These are phyloP conservation scores for Rhexocercosporidium sp. DNA, from an alignment of 2,329 filamentous ascomycete genomes.

Conservation along the genomic window DNA sequence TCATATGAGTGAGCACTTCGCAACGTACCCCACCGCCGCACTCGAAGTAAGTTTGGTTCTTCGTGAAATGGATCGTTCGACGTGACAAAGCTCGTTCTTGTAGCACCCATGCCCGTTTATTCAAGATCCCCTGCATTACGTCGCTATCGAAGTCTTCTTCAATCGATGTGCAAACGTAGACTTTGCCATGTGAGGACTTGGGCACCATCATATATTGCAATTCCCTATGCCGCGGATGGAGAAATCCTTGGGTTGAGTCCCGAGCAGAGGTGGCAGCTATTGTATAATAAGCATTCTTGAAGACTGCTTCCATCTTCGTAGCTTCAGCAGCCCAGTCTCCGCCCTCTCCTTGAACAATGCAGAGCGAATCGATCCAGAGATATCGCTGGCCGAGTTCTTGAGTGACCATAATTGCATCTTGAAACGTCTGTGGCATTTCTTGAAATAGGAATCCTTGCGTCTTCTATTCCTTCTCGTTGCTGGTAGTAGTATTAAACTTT, in stretches of 20 bases:
- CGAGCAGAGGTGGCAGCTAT: background rate
- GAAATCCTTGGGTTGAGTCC: background rate
- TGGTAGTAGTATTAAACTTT: too few species aligned
- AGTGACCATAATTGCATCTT: too few species aligned
- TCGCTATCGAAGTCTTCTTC: background rate
- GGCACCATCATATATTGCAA: too few species aligned
- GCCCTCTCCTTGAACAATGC: background rate
- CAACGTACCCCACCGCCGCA: background rate
- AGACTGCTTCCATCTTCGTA: background rate
- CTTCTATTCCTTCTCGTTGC: background rate
- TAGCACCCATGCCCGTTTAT: background rate
- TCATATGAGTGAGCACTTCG: too few species aligned
- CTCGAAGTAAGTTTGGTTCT: background rate
- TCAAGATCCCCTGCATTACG: background rate
- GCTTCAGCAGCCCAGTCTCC: background rate
- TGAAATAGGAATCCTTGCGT: background rate
- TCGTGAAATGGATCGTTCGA: background rate
- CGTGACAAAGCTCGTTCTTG: slow-evolving; percentile 2
- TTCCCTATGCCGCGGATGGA: background rate
- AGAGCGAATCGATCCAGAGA: background rate
- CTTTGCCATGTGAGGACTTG: background rate
- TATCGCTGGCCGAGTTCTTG: background rate
- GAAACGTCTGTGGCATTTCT: background rate
- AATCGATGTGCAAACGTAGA: background rate
- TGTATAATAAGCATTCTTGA: background rate